Evolutionary conservation across 192 early-diverging fungal genomes (phyloP).

Genomic region (Mortierella antarctica): DNA sequence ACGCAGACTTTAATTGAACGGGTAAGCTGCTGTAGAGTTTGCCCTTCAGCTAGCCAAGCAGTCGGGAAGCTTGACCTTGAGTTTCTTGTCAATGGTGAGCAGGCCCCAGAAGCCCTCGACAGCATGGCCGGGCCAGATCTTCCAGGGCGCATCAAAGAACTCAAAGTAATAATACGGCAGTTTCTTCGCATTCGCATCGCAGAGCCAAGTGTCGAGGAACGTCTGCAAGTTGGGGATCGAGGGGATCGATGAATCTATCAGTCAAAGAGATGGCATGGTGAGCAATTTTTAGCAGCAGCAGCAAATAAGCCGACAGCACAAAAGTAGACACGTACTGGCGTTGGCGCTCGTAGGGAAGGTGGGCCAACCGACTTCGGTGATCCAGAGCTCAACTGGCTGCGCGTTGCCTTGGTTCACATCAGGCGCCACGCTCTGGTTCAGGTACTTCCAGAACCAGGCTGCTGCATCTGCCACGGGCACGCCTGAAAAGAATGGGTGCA

Average conservation of each 20-base stretch:
- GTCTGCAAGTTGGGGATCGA: slow-evolving; percentile 52
- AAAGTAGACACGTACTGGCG: slow-evolving; percentile 7
- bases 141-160: slow-evolving; percentile 62
- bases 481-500: slow-evolving; percentile 60
- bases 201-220: slow-evolving; percentile 56
- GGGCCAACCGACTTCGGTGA: slow-evolving; percentile 61
- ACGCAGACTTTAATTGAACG: too few relatives aligned
- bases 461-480: slow-evolving; percentile 43
- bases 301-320: neutral
- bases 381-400: slow-evolving; percentile 24
- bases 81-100: slow-evolving; percentile 48
- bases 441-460: slow-evolving; percentile 55
- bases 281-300: neutral
- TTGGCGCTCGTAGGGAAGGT: slow-evolving; percentile 32
- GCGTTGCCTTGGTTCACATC: slow-evolving; percentile 10
- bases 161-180: slow-evolving; percentile 59
- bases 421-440: slow-evolving; percentile 23
- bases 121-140: slow-evolving; percentile 53
- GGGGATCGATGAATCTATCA: slow-evolving; percentile 45
- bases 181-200: slow-evolving; percentile 50
- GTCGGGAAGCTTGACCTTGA: slow-evolving; percentile 56
- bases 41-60: slow-evolving; percentile 15
- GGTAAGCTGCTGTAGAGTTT: too few relatives aligned
- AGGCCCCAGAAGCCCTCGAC: slow-evolving; percentile 55
- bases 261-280: neutral